Evolutionary conservation across 345 rosid genomes (phyloP).

Genomic region (Passiflora organensis): DNA sequence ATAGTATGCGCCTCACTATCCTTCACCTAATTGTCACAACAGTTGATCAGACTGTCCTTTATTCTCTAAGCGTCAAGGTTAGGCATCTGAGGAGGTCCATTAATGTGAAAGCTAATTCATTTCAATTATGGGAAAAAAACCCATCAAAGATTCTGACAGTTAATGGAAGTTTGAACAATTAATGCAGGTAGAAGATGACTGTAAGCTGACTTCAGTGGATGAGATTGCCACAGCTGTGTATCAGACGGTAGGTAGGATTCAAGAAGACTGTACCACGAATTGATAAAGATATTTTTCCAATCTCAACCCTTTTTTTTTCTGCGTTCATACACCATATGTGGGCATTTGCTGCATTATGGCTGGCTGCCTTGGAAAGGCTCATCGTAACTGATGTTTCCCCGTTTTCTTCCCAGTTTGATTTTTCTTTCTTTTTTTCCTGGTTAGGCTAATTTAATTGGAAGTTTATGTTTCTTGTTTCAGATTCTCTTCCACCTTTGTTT

Average conservation of each 20-base stretch:
- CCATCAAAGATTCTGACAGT: neutral
- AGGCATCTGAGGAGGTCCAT: slow-evolving; percentile 3
- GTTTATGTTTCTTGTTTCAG: neutral
- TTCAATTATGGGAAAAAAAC: neutral
- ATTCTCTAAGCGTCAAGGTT: slow-evolving; percentile 80
- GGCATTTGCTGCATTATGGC: slow-evolving; percentile 17
- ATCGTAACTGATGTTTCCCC: slow-evolving; percentile 15
- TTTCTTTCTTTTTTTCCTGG: slow-evolving; percentile 3
- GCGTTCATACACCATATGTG: slow-evolving; percentile 8
- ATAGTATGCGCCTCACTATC: slow-evolving; percentile 51
- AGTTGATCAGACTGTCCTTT: slow-evolving; percentile 54
- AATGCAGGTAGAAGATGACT: slow-evolving; percentile 83
- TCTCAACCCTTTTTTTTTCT: neutral
- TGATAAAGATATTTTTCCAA: neutral
- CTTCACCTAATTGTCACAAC: slow-evolving; percentile 84
- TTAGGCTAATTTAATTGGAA: slow-evolving; percentile 7
- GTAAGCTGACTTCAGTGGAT: slow-evolving; percentile 66
- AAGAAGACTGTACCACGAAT: slow-evolving; percentile 34
- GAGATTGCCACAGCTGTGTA: slow-evolving; percentile 69
- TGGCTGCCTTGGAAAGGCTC: slow-evolving; percentile 19
- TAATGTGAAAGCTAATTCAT: neutral
- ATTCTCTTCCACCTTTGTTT: neutral
- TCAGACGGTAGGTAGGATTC: slow-evolving; percentile 57
- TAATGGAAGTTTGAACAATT: neutral
- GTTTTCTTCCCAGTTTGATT: slow-evolving; percentile 11